phyloP scores from a whole-genome alignment of 805 yeast species.

The Candida odintsovae region DNA sequence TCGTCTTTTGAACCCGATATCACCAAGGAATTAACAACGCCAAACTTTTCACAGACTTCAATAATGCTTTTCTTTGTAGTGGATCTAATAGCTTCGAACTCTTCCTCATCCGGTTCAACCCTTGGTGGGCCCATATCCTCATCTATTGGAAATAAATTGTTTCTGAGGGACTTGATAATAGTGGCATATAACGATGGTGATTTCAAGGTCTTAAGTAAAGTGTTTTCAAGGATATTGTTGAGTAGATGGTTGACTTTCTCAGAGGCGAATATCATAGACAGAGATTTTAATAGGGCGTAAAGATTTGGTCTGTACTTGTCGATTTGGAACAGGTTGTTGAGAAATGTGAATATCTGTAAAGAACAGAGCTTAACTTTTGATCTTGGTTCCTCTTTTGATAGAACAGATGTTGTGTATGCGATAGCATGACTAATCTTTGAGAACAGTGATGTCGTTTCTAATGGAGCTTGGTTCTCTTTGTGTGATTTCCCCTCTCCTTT shows the following conservation, averaged over 20 bases:
- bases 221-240: slow-evolving; percentile 17
- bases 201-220: slow-evolving; percentile 11
- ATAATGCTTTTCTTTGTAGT: slow-evolving; percentile 24
- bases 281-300: slow-evolving; percentile 22
- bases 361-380: slow-evolving; percentile 5
- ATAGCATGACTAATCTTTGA: slow-evolving; percentile 12
- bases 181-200: slow-evolving; percentile 15
- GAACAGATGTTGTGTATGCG: slow-evolving; percentile 12
- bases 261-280: slow-evolving; percentile 11
- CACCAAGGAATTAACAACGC: slow-evolving; percentile 14
- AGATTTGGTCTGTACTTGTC: slow-evolving; percentile 25
- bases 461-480: background rate
- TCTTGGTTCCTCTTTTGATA: background rate
- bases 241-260: slow-evolving; percentile 14
- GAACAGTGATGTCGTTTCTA: background rate
- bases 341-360: slow-evolving; percentile 19
- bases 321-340: slow-evolving; percentile 18
- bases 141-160: slow-evolving; percentile 41
- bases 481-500: background rate
- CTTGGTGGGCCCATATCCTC: slow-evolving; percentile 45
- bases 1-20: slow-evolving; percentile 19
- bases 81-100: slow-evolving; percentile 27
- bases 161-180: slow-evolving; percentile 27
- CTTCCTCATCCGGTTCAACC: slow-evolving; percentile 34
- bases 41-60: slow-evolving; percentile 15